phyloP scores from a whole-genome alignment of 2,329 filamentous ascomycete genomes.

The Fusarium albosuccineum region DNA sequence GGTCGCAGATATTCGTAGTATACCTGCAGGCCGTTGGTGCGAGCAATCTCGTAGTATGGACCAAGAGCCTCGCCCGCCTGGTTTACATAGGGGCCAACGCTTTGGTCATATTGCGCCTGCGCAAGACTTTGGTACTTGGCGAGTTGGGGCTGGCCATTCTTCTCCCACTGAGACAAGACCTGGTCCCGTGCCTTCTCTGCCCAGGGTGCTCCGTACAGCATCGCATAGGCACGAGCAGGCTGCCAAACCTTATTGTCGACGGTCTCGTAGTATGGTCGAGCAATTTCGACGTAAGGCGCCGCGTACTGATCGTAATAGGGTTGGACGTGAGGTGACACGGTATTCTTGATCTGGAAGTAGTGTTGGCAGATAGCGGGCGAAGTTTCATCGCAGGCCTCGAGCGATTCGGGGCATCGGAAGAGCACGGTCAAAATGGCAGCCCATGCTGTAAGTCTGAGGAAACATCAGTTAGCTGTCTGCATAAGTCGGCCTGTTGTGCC shows the following conservation, averaged over 20 bases:
- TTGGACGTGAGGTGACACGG: conserved; percentile 78
- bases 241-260: conserved; percentile 74
- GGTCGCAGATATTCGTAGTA: conserved; percentile 82
- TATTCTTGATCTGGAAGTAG: conserved; percentile 76
- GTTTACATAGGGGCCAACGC: conserved; percentile 80
- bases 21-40: conserved; percentile 72
- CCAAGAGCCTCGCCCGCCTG: conserved; percentile 67
- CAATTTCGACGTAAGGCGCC: conserved; percentile 82
- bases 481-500: conserved; percentile 2
- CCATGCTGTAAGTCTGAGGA: conserved; percentile 81
- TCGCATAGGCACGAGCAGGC: conserved; percentile 75
- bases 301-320: conserved; percentile 91
- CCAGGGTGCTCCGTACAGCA: conserved; percentile 81
- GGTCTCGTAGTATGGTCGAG: conserved; percentile 79
- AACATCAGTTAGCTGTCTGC: background rate
- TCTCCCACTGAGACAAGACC: conserved; percentile 80
- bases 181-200: conserved; percentile 76
- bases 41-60: conserved; percentile 80
- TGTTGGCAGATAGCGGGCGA: conserved; percentile 86
- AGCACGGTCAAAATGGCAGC: conserved; percentile 84
- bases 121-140: conserved; percentile 72
- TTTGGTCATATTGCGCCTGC: conserved; percentile 75
- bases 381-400: conserved; percentile 74
- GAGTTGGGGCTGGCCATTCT: conserved; percentile 80
- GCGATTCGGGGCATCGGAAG: conserved; percentile 82